These are phyloP conservation scores for Fusarium avenaceum DNA, from an alignment of 2,329 filamentous ascomycete species.

Conservation along the genomic window DNA sequence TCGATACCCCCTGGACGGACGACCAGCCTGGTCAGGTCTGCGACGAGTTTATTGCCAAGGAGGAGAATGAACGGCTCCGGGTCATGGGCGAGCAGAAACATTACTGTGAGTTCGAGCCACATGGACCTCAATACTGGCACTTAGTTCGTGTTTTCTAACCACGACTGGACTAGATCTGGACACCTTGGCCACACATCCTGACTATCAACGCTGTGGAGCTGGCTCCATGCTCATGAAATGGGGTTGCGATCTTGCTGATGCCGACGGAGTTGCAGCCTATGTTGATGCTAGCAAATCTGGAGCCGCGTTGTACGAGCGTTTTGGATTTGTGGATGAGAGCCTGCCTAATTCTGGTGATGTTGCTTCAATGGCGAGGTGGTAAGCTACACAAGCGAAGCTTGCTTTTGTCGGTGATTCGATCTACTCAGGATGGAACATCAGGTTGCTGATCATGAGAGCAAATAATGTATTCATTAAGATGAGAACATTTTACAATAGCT, in stretches of 20 bases:
- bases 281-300: slow-evolving; percentile 45
- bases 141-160: neutral
- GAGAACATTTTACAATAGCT: too few species aligned
- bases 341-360: slow-evolving; percentile 25
- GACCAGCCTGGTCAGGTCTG: slow-evolving; percentile 34
- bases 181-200: slow-evolving; percentile 46
- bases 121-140: too few species aligned
- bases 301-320: slow-evolving; percentile 27
- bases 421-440: too few species aligned
- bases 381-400: too few species aligned
- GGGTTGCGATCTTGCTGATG: slow-evolving; percentile 45
- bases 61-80: slow-evolving; percentile 29
- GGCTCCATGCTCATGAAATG: slow-evolving; percentile 46
- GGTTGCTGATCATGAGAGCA: too few species aligned
- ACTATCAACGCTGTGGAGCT: slow-evolving; percentile 46
- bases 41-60: slow-evolving; percentile 30
- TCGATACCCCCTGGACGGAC: slow-evolving; percentile 36
- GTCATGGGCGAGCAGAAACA: slow-evolving; percentile 37
- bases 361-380: slow-evolving; percentile 32
- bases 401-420: too few species aligned
- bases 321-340: slow-evolving; percentile 38
- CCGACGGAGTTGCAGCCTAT: slow-evolving; percentile 39
- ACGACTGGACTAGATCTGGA: slow-evolving; percentile 40
- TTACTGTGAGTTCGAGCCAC: slow-evolving; percentile 25
- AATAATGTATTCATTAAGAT: too few species aligned